A percentile compares a stretch with the other conserved stretches of the same genome.
Evolutionary conservation across 2,329 filamentous ascomycete genomes (phyloP).

Genomic region (Epichloe gansuensis): DNA sequence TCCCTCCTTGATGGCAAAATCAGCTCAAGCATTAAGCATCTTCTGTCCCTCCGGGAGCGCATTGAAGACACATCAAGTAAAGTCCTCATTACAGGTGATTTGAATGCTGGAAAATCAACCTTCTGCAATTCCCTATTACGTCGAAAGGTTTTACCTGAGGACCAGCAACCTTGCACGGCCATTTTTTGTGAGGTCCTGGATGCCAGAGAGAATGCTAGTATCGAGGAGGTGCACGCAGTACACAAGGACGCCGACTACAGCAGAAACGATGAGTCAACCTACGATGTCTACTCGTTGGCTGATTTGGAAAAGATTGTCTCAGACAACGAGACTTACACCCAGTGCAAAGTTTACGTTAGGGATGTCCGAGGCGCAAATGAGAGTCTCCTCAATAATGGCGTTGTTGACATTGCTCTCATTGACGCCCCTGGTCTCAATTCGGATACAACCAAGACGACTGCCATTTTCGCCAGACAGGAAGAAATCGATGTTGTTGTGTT

Average conservation of each 20-base stretch:
- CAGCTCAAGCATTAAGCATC: conserved; percentile 80
- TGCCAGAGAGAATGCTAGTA: conserved; percentile 72
- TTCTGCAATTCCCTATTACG: conserved; percentile 96
- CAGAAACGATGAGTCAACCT: conserved; percentile 85
- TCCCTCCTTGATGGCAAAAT: conserved; percentile 89
- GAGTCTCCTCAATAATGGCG: conserved; percentile 89
- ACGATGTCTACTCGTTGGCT: conserved; percentile 67
- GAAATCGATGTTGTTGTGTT: conserved; percentile 99
- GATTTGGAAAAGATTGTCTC: conserved; percentile 81
- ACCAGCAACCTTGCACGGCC: conserved; percentile 94
- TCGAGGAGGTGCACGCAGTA: conserved; percentile 93
- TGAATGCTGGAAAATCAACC: conserved; percentile 96
- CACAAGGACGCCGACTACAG: conserved; percentile 71
- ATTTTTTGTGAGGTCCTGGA: conserved; percentile 98
- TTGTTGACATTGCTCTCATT: conserved; percentile 94
- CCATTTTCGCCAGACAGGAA: conserved; percentile 91
- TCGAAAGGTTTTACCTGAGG: conserved; percentile 84
- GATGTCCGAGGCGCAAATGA: conserved; percentile 83
- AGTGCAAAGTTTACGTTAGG: conserved; percentile 94
- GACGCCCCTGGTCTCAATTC: conserved; percentile 93
- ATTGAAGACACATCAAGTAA: conserved; percentile 98
- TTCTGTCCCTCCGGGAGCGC: conserved; percentile 73
- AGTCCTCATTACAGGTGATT: conserved; percentile 85
- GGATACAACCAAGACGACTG: conserved; percentile 93
- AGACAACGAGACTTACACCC: conserved; percentile 77